A percentile compares a stretch with the other conserved stretches of the same genome.
Conservation (phyloP, 2,329 filamentous ascomycete genomes). For the Camillea tinctor region DNA sequence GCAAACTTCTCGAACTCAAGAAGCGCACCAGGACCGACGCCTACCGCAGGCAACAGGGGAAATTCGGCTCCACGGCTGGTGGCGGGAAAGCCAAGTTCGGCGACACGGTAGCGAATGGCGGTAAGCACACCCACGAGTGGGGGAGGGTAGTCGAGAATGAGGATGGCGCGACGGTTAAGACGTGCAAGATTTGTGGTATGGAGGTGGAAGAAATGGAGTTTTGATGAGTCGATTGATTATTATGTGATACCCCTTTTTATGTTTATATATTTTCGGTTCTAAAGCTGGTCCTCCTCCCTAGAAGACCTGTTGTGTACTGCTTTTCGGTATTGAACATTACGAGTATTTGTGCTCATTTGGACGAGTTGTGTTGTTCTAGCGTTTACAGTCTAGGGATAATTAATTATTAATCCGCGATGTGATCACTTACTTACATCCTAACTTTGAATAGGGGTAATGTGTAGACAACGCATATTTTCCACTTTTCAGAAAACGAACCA, state of each 20-base stretch:
- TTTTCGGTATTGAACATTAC: too few relatives aligned
- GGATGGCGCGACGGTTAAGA: conserved; percentile 77
- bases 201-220: conserved; percentile 76
- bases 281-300: too few relatives aligned
- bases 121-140: conserved; percentile 89
- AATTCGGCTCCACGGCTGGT: conserved; percentile 38
- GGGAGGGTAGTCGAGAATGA: conserved; percentile 66
- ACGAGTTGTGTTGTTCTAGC: too few relatives aligned
- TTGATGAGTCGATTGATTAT: conserved; percentile 38
- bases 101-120: conserved; percentile 65
- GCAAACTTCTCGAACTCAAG: conserved; percentile 85
- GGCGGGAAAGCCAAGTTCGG: conserved; percentile 64
- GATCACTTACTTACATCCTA: too few relatives aligned
- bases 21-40: conserved; percentile 90
- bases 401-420: too few relatives aligned
- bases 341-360: too few relatives aligned
- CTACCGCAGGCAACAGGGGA: conserved; percentile 69
- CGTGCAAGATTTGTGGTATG: conserved; percentile 72
- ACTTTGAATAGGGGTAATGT: too few relatives aligned
- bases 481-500: too few relatives aligned
- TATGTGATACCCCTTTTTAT: background rate
- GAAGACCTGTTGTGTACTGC: too few relatives aligned
- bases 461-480: too few relatives aligned
- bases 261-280: background rate
- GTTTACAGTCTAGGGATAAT: too few relatives aligned